Evolutionary conservation across 2,329 filamentous ascomycete species (phyloP).

Genomic region (Claviceps sp.): DNA sequence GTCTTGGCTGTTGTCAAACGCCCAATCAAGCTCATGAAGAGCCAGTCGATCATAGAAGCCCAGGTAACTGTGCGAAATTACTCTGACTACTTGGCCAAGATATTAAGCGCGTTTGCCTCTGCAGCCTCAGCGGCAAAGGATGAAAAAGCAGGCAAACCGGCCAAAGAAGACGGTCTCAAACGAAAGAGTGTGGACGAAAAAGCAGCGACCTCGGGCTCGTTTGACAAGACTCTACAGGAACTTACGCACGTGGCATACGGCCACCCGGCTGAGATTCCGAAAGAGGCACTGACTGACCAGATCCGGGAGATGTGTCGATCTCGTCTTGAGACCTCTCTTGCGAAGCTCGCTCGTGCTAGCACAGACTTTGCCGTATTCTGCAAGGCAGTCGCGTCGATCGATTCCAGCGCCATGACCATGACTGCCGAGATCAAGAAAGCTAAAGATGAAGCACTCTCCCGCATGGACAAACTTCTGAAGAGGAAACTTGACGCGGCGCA

Average conservation of each 20-base stretch:
- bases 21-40: slow-evolving; percentile 21
- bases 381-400: slow-evolving; percentile 38
- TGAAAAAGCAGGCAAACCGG: background rate
- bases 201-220: slow-evolving; percentile 13
- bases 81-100: slow-evolving; percentile 39
- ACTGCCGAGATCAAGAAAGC: slow-evolving; percentile 40
- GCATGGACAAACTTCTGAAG: slow-evolving; percentile 40
- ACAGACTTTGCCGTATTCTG: slow-evolving; percentile 41
- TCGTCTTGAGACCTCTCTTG: slow-evolving; percentile 44
- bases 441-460: slow-evolving; percentile 36
- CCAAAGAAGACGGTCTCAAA: background rate
- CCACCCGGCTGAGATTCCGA: slow-evolving; percentile 25
- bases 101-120: slow-evolving; percentile 27
- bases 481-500: slow-evolving; percentile 30
- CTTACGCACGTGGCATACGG: slow-evolving; percentile 44
- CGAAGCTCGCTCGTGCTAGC: slow-evolving; percentile 40
- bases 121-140: background rate
- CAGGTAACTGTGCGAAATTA: slow-evolving; percentile 31
- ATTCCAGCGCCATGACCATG: slow-evolving; percentile 38
- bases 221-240: slow-evolving; percentile 32
- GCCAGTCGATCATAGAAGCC: slow-evolving; percentile 16
- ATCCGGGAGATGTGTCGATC: slow-evolving; percentile 40
- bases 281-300: slow-evolving; percentile 35
- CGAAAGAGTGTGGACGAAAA: slow-evolving; percentile 16
- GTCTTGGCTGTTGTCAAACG: slow-evolving; percentile 35